Conservation (phyloP, 306 rosid species). For the Pyrus pyrifolia region DNA sequence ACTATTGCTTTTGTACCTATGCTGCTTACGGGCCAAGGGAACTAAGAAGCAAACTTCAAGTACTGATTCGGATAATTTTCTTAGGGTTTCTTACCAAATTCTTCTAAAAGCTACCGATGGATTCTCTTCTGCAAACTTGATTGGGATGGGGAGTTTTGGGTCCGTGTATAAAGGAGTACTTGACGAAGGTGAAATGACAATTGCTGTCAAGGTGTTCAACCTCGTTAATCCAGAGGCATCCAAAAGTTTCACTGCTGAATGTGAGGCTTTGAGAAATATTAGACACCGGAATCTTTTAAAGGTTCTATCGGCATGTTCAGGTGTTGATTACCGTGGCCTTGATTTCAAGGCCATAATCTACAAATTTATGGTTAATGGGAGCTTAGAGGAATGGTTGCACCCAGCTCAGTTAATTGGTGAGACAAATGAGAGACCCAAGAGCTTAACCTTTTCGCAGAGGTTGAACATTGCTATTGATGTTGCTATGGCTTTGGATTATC, state of each 20-base stretch:
- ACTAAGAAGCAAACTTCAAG: neutral
- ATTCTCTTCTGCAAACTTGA: conserved; percentile 19
- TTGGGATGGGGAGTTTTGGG: conserved; percentile 7
- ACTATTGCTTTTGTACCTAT: neutral
- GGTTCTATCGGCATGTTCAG: conserved; percentile 26
- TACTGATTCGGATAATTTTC: neutral
- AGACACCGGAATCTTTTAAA: conserved; percentile 40
- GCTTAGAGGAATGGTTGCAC: conserved; percentile 26
- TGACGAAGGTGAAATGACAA: neutral
- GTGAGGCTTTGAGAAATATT: conserved; percentile 19
- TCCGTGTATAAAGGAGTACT: conserved; percentile 16
- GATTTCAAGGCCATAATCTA: conserved; percentile 35
- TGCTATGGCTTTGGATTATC: conserved; percentile 35
- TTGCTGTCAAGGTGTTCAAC: conserved; percentile 40
- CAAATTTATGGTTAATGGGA: conserved; percentile 35
- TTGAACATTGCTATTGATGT: conserved; percentile 25
- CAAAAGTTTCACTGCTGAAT: conserved; percentile 34
- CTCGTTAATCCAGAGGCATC: conserved; percentile 31
- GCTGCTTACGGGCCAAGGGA: neutral
- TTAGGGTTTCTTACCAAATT: neutral
- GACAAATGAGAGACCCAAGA: neutral
- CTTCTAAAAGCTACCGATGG: conserved; percentile 3
- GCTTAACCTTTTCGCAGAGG: conserved; percentile 21
- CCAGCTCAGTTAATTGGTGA: neutral
- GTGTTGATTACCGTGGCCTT: conserved; percentile 6